Conservation (phyloP, 2,329 filamentous ascomycete species). For the Dothistroma septosporum region DNA sequence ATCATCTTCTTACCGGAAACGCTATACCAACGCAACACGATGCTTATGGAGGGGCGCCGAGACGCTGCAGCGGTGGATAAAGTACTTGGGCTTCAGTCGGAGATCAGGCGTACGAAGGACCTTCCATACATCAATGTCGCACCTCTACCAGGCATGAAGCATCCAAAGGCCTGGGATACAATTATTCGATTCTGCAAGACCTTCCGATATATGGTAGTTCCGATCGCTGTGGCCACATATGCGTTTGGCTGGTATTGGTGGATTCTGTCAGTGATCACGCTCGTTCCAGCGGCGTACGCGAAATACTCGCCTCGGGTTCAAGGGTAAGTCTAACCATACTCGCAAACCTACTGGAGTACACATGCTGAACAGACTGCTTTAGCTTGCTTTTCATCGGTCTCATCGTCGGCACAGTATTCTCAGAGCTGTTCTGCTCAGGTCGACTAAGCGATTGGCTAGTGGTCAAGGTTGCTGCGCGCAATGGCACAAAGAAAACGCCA, state of each 20-base stretch:
- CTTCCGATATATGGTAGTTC: conserved; percentile 17
- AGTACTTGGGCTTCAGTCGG: background rate
- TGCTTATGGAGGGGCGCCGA: conserved; percentile 8
- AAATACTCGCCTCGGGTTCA: conserved; percentile 17
- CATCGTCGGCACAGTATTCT: conserved; percentile 20
- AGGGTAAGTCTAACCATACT: conserved; percentile 9
- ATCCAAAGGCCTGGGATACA: conserved; percentile 18
- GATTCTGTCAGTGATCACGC: conserved; percentile 16
- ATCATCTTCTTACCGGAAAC: conserved; percentile 18
- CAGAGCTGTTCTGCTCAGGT: conserved; percentile 18
- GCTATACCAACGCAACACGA: conserved; percentile 17
- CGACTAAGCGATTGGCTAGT: conserved; percentile 19
- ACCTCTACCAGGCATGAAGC: conserved; percentile 18
- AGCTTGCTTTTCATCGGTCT: conserved; percentile 18
- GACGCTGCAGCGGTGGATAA: conserved; percentile 7
- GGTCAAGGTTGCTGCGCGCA: conserved; percentile 16
- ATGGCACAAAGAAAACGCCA: conserved; percentile 11
- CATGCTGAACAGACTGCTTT: background rate
- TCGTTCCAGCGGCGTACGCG: conserved; percentile 19
- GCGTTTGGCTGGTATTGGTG: conserved; percentile 22
- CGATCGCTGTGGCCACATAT: conserved; percentile 14
- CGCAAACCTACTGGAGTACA: background rate
- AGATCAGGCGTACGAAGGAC: conserved; percentile 13
- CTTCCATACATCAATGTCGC: conserved; percentile 13
- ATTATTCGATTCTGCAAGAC: conserved; percentile 15